Conservation (phyloP, 345 rosid species). For the Eucalyptus sp. region DNA sequence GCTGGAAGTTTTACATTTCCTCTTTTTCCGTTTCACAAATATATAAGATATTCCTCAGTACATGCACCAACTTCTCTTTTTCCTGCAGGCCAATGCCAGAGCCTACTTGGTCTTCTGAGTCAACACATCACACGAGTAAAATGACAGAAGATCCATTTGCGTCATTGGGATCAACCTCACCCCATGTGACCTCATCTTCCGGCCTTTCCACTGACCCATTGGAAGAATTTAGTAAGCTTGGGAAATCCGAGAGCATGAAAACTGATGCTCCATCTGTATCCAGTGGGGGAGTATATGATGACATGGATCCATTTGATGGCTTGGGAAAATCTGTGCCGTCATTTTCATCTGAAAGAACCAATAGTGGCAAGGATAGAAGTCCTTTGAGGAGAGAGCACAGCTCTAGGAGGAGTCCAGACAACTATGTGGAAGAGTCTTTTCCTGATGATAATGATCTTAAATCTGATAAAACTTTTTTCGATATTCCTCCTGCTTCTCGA, state of each 20-base stretch:
- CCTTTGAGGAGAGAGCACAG: conserved; percentile 27
- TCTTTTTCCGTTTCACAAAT: background rate
- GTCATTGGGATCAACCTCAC: background rate
- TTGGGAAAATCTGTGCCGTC: conserved; percentile 47
- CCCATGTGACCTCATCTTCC: conserved; percentile 1
- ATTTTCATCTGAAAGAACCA: conserved; percentile 26
- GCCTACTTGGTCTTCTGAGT: conserved; percentile 5
- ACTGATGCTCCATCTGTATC: background rate
- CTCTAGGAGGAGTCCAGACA: conserved; percentile 19
- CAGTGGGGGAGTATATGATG: conserved; percentile 31
- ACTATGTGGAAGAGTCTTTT: conserved; percentile 19
- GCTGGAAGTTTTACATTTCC: background rate
- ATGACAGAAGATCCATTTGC: conserved; percentile 5
- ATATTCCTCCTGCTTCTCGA: conserved; percentile 21
- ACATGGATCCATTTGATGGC: conserved; percentile 49
- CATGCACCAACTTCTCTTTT: background rate
- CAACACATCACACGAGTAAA: background rate
- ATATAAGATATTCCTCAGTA: background rate
- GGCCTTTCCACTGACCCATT: conserved; percentile 1
- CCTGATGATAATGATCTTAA: conserved; percentile 28
- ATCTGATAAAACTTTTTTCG: conserved; percentile 30
- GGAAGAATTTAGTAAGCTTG: conserved; percentile 2
- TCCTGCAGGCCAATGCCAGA: background rate
- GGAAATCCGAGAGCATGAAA: background rate
- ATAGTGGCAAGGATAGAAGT: conserved; percentile 34